Percentiles rank a stretch among this genome's conserved stretches.
Evolutionary conservation across 2,329 filamentous ascomycete species (phyloP).

Genomic region (Calonectria ilicicola): DNA sequence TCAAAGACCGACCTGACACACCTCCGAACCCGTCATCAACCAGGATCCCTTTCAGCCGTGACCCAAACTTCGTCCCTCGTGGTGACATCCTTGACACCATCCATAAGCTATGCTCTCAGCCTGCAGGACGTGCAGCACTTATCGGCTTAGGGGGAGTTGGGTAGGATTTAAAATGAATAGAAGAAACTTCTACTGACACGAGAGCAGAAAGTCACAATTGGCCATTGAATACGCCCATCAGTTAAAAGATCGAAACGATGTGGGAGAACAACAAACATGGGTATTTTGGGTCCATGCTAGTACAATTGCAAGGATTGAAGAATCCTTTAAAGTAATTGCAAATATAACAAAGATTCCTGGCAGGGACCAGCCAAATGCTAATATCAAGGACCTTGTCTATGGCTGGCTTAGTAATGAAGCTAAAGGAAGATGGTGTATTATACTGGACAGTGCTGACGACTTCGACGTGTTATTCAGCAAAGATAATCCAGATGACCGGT

Average conservation of each 20-base stretch:
- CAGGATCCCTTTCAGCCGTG: background rate
- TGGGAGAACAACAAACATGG: background rate
- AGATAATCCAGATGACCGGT: background rate
- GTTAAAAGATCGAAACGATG: background rate
- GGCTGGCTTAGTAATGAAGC: background rate
- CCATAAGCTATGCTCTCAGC: background rate
- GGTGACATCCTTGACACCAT: background rate
- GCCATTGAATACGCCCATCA: background rate
- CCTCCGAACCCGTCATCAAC: background rate
- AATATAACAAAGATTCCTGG: background rate
- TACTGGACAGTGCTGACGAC: background rate
- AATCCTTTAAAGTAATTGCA: background rate
- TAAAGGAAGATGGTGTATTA: background rate
- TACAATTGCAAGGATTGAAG: background rate
- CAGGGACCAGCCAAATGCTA: background rate
- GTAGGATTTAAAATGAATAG: background rate
- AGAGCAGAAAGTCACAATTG: background rate
- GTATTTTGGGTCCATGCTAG: background rate
- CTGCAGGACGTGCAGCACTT: background rate
- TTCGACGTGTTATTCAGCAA: background rate
- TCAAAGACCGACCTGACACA: background rate
- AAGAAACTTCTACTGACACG: background rate
- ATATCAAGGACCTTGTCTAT: conserved; percentile 1
- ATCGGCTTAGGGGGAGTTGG: background rate
- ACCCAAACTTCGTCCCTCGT: background rate